phyloP scores from a whole-genome alignment of 352 stramenopile species.

The Achlya hypogyna region DNA sequence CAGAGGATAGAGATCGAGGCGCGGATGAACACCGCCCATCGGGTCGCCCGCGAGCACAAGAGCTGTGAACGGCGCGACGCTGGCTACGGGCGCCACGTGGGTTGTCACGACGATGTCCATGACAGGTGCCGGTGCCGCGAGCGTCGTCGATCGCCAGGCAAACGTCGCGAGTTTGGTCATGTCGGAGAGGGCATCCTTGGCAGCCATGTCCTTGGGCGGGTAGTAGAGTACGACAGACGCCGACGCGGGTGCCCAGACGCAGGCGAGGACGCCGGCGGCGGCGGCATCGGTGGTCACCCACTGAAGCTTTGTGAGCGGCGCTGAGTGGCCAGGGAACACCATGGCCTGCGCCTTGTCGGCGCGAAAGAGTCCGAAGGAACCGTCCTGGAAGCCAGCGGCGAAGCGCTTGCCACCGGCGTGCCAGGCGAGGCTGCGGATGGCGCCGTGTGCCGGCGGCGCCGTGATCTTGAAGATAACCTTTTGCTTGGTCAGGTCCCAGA shows the following conservation, averaged over 20 bases:
- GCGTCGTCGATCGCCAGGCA: slow-evolving; percentile 35
- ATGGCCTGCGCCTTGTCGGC: slow-evolving; percentile 34
- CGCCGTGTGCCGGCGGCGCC: slow-evolving; percentile 22
- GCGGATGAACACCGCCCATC: slow-evolving; percentile 53
- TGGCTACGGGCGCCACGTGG: slow-evolving; percentile 46
- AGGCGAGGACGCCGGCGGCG: slow-evolving; percentile 37
- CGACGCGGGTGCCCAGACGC: not conserved
- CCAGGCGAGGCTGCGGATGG: slow-evolving; percentile 54
- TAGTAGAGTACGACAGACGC: slow-evolving; percentile 13
- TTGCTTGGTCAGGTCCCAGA: slow-evolving; percentile 62
- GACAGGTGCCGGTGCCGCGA: slow-evolving; percentile 41
- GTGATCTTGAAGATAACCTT: slow-evolving; percentile 39
- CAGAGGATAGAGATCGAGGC: slow-evolving; percentile 50
- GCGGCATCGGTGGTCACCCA: slow-evolving; percentile 52
- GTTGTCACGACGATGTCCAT: slow-evolving; percentile 33
- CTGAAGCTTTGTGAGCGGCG: slow-evolving; percentile 36
- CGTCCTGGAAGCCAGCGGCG: slow-evolving; percentile 51
- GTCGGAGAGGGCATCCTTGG: slow-evolving; percentile 42
- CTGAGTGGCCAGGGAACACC: slow-evolving; percentile 3
- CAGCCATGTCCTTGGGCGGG: slow-evolving; percentile 24
- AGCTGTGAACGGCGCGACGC: slow-evolving; percentile 43
- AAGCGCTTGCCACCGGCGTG: slow-evolving; percentile 72
- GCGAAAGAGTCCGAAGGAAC: slow-evolving; percentile 49
- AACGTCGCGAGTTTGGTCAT: slow-evolving; percentile 52
- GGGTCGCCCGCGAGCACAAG: slow-evolving; percentile 63